Percentiles rank a stretch among this genome's conserved stretches.
Evolutionary conservation across 345 rosid species (phyloP).

Genomic region (Pistacia integerrima): DNA sequence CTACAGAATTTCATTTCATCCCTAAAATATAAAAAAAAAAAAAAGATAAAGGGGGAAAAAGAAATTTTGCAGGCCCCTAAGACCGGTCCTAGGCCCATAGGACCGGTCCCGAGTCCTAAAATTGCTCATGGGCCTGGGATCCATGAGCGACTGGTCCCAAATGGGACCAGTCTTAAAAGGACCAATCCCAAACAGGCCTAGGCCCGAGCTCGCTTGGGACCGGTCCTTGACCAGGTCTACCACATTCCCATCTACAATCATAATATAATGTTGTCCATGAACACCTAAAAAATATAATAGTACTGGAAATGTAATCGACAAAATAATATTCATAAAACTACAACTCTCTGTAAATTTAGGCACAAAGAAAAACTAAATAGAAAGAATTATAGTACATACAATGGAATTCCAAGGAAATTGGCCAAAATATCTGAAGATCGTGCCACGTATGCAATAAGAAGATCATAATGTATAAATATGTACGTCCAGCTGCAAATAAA

Average conservation of each 20-base stretch:
- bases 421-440: slow-evolving; percentile 91
- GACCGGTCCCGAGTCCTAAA: no score
- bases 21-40: no score
- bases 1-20: no score
- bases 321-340: not conserved
- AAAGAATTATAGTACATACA: slow-evolving; percentile 42
- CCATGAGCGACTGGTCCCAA: no score
- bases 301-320: slow-evolving; percentile 20
- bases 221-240: not conserved
- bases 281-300: slow-evolving; percentile 23
- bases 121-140: no score
- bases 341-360: not conserved
- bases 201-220: no score
- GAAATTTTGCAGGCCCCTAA: no score
- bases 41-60: no score
- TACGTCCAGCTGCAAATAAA: slow-evolving; percentile 87
- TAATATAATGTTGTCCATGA: slow-evolving; percentile 38
- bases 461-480: slow-evolving; percentile 85
- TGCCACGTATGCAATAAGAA: slow-evolving; percentile 91
- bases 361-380: slow-evolving; percentile 6
- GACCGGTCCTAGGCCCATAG: no score
- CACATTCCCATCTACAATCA: slow-evolving; percentile 93
- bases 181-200: no score
- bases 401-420: slow-evolving; percentile 71
- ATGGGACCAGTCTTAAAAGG: no score